Conservation (phyloP, 2,329 filamentous ascomycete species). For the Penicillium sp. region DNA sequence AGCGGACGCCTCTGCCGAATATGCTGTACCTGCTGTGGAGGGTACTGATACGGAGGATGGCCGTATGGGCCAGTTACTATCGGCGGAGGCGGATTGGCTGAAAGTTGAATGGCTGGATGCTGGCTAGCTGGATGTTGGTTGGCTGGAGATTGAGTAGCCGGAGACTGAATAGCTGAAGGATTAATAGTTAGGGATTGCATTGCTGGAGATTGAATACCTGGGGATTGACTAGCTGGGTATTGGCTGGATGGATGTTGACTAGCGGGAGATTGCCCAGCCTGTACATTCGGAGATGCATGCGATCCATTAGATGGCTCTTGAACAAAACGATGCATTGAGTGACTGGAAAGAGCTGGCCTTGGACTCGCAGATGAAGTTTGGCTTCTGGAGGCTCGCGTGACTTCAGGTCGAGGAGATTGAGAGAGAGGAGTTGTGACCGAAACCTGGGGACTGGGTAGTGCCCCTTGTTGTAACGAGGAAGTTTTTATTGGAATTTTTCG, state of each 20-base stretch:
- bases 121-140: not conserved
- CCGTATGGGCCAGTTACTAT: not conserved
- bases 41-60: not conserved
- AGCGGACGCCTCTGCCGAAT: not conserved
- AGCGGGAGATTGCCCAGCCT: not conserved
- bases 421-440: not conserved
- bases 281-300: not conserved
- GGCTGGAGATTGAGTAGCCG: not conserved
- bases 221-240: not conserved
- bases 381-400: not conserved
- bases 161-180: too few relatives aligned
- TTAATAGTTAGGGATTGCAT: not conserved
- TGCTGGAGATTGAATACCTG: not conserved
- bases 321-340: not conserved
- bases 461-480: too few relatives aligned
- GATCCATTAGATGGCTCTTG: not conserved
- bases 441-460: not conserved
- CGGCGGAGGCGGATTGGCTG: not conserved
- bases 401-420: not conserved
- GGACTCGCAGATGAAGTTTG: not conserved
- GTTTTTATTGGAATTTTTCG: slow-evolving; percentile 6
- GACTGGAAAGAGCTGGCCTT: not conserved
- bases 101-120: not conserved
- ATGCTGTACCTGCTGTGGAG: not conserved
- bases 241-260: not conserved